These are phyloP conservation scores for Pisolithus albus DNA, from an alignment of 768 basidiomycete genomes.

Conservation along the genomic window DNA sequence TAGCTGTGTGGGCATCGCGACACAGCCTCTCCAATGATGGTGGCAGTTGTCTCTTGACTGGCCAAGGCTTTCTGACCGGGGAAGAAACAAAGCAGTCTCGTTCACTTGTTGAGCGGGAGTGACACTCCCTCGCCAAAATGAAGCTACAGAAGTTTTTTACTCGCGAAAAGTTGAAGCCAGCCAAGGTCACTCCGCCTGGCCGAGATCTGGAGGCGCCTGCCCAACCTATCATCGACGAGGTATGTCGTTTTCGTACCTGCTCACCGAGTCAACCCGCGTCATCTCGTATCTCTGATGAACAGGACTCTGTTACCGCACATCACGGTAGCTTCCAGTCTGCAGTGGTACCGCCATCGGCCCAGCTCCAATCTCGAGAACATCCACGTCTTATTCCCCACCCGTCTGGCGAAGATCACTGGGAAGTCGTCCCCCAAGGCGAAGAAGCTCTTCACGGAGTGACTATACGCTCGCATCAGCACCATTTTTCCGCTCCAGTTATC, in stretches of 20 bases:
- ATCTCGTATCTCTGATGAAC: not conserved
- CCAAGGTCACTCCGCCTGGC: slow-evolving; percentile 23
- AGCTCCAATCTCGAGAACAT: slow-evolving; percentile 10
- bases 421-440: slow-evolving; percentile 31
- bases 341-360: slow-evolving; percentile 1
- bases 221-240: slow-evolving; percentile 25
- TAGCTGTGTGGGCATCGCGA: slow-evolving; percentile 1
- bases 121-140: slow-evolving; percentile 31
- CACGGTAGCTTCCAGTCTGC: slow-evolving; percentile 7
- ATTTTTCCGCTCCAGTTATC: slow-evolving; percentile 22
- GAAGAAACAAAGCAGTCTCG: too few relatives aligned
- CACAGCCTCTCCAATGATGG: slow-evolving; percentile 6
- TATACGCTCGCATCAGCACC: slow-evolving; percentile 20
- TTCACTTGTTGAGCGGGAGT: not conserved
- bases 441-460: slow-evolving; percentile 16
- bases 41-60: not conserved
- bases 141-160: slow-evolving; percentile 50
- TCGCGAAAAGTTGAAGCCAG: slow-evolving; percentile 39
- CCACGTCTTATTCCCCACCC: slow-evolving; percentile 26
- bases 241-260: slow-evolving; percentile 5
- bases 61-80: not conserved
- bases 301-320: slow-evolving; percentile 24
- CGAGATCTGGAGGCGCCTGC: slow-evolving; percentile 16
- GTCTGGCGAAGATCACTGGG: slow-evolving; percentile 42
- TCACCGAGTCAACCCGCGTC: not conserved